Conservation (phyloP, 306 rosid species). For the Sindora glabra region DNA sequence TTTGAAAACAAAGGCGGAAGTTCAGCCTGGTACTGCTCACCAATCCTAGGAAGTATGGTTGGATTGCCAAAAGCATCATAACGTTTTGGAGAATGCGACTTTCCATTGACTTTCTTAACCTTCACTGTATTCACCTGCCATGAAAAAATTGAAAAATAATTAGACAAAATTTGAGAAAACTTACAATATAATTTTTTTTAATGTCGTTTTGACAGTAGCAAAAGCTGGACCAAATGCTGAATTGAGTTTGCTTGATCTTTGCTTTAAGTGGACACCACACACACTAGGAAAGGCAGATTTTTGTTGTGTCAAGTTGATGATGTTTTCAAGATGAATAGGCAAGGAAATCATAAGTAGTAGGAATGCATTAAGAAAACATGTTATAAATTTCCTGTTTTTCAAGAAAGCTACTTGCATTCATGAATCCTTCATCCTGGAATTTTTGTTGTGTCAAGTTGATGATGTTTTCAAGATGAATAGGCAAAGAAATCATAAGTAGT, state of each 20-base stretch:
- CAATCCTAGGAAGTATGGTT: constrained; percentile 61
- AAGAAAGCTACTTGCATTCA: too few relatives aligned
- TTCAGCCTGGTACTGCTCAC: constrained; percentile 64
- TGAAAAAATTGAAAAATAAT: too few relatives aligned
- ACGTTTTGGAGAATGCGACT: constrained; percentile 33
- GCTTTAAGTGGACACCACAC: background rate
- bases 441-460: background rate
- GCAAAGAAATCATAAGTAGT: background rate
- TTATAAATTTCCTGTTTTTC: too few relatives aligned
- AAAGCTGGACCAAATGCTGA: background rate
- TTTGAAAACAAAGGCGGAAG: constrained; percentile 40
- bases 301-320: background rate
- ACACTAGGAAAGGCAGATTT: background rate
- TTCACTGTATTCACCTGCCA: constrained; percentile 51
- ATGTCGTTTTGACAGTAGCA: background rate
- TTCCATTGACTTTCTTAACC: constrained; percentile 33
- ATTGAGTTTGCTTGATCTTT: constrained; percentile 2
- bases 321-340: constrained; percentile 4
- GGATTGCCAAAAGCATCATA: constrained; percentile 54
- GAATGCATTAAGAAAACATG: too few relatives aligned
- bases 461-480: constrained; percentile 3
- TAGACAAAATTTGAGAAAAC: constrained; percentile 11
- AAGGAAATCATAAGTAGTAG: background rate
- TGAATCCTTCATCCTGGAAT: too few relatives aligned
- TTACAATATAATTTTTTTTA: constrained; percentile 1